Evolutionary conservation across 2,329 filamentous ascomycete species (phyloP), one percentile per base, ranked within the genome.

Genomic region (Aspergillus novofumigatus): DNA sequence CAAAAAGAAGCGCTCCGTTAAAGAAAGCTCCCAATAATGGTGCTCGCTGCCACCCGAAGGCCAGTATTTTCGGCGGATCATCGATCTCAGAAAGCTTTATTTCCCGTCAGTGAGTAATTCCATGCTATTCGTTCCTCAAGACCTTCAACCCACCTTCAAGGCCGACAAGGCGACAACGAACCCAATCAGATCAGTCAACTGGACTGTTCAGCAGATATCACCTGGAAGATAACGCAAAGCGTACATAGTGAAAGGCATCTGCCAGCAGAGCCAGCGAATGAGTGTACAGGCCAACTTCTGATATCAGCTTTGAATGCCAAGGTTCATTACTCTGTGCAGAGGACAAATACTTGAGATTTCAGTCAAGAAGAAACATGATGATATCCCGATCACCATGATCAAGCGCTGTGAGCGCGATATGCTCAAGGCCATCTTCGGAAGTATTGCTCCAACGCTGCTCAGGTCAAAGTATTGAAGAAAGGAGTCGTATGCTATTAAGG

Each of bases 1-100:
- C 88, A 17, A 91, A 72, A 1, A 92, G 79, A 57, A 92, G 89
- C 1, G 87, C 85, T 14, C 89, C 89, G 65, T 92, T 92, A 80
- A 92, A 92, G 72, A 92, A 92, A 23, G 88, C 87, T 4, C 89
- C 89, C 0, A 92, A 77, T 1, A 91, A 71, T n/a, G 84, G 82
- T 17, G 88, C 87, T 32, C 89, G 81, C 56, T 89, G 86, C 88
- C 88, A 92, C n/a, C 89, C 89, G 63, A 89, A 92, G 0, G 88
- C 84, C 17, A 89, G 78, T 9, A 78, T 78, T 59, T 47, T 78
- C 0, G 87, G 86, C 1, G 82, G 82, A 4, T 81, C 73, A 75
- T 45, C 79, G 75, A 61, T 87, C 81, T 21, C 86, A 80, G 56
- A 87, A 72, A 86, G 87, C 64, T 71, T 3, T 17, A n/a, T n/a